A percentile compares a stretch with the other conserved stretches of the same genome.
Conservation (phyloP, 768 basidiomycete genomes). For the Rhizopogon salebrosus region DNA sequence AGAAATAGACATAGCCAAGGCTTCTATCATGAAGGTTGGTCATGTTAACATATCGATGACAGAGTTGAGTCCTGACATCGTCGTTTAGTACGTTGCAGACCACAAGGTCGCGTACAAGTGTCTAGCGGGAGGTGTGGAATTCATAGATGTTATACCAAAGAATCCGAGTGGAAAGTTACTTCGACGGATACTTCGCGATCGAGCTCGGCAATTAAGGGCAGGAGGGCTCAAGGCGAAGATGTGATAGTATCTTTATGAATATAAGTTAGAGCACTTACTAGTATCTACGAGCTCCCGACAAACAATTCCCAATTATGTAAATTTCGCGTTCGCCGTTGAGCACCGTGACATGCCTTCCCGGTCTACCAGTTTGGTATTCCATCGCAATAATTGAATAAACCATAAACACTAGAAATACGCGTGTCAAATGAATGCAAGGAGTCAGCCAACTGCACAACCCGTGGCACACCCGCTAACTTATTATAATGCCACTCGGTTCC, state of each 20-base stretch:
- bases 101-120: constrained; percentile 56
- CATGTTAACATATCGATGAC: not conserved
- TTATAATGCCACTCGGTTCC: no score
- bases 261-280: no score
- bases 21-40: constrained; percentile 43
- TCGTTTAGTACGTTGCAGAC: constrained; percentile 43
- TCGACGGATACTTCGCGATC: constrained; percentile 46
- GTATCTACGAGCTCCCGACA: no score
- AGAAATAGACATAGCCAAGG: constrained; percentile 33
- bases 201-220: constrained; percentile 29
- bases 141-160: constrained; percentile 51
- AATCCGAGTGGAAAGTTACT: constrained; percentile 60
- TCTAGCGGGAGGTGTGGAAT: constrained; percentile 54
- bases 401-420: no score
- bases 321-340: no score
- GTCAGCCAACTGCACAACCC: no score
- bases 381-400: no score
- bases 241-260: not conserved
- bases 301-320: no score
- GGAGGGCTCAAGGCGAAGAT: not conserved
- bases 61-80: constrained; percentile 5
- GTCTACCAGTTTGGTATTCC: no score
- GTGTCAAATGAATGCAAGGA: no score
- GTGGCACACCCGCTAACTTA: no score
- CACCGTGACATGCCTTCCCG: no score